phyloP scores from a whole-genome alignment of 148 eudicot genomes.

The Chenopodium berlandieri region DNA sequence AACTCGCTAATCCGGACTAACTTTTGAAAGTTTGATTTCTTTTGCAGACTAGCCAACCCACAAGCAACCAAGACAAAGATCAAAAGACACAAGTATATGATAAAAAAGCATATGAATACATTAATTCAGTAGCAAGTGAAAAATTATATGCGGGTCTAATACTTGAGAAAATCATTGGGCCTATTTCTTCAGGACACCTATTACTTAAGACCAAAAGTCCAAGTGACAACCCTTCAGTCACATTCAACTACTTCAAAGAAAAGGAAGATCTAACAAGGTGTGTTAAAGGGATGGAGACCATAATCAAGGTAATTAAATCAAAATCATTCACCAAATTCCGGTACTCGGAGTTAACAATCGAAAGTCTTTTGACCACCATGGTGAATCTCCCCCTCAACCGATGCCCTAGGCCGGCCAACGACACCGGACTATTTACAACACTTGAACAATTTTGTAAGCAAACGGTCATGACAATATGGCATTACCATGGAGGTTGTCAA shows the following conservation, averaged over 20 bases:
- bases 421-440: conserved; percentile 19
- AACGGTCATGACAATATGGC: conserved; percentile 67
- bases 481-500: conserved; percentile 66
- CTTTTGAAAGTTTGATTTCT: neutral
- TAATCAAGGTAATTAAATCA: conserved; percentile 45
- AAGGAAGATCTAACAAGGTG: conserved; percentile 50
- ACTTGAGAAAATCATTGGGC: conserved; percentile 53
- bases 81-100: neutral
- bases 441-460: conserved; percentile 47
- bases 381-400: conserved; percentile 38
- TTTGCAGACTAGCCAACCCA: conserved; percentile 25
- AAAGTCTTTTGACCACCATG: conserved; percentile 35
- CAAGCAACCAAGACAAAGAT: conserved; percentile 5
- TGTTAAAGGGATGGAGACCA: conserved; percentile 53
- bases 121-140: conserved; percentile 11
- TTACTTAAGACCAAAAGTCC: conserved; percentile 46
- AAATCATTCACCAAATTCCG: conserved; percentile 41
- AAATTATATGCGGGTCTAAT: conserved; percentile 38
- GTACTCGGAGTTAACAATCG: conserved; percentile 19
- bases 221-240: conserved; percentile 52
- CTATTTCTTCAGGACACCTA: conserved; percentile 49
- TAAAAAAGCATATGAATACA: conserved; percentile 15
- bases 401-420: neutral
- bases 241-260: conserved; percentile 72
- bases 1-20: neutral